Evolutionary conservation across 1,139 yeast genomes (phyloP).

Genomic region (Sugiyamaella xylanicola): DNA sequence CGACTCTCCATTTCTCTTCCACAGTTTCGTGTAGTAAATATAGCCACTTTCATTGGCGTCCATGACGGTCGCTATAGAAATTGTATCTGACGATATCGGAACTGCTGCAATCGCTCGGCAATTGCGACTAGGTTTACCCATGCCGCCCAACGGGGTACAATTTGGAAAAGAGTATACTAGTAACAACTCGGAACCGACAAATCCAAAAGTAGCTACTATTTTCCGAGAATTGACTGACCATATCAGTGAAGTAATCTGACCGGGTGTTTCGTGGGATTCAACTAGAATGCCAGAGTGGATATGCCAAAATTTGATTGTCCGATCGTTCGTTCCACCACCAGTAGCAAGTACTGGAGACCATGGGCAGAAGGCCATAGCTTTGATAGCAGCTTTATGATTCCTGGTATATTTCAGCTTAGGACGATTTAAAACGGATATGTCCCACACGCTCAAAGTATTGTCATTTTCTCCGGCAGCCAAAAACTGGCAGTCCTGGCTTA

Average conservation of each 20-base stretch:
- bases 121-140: constrained; percentile 52
- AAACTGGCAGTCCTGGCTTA: constrained; percentile 34
- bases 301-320: constrained; percentile 82
- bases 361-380: constrained; percentile 74
- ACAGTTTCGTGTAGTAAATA: constrained; percentile 78
- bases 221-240: constrained; percentile 73
- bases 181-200: constrained; percentile 46
- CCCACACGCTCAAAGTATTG: constrained; percentile 40
- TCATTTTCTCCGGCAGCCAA: constrained; percentile 43
- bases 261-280: constrained; percentile 55
- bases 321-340: constrained; percentile 93
- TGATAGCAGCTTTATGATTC: constrained; percentile 48
- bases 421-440: constrained; percentile 25
- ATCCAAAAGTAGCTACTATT: constrained; percentile 79
- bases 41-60: constrained; percentile 37
- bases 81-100: constrained; percentile 58
- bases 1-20: constrained; percentile 38
- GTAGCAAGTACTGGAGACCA: constrained; percentile 66
- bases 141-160: constrained; percentile 53
- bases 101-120: constrained; percentile 67
- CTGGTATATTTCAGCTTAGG: constrained; percentile 32
- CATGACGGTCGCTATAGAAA: neutral
- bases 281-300: constrained; percentile 69
- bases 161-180: constrained; percentile 68
- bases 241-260: constrained; percentile 75